Base-by-base conservation (phyloP, 2,329 filamentous ascomycete genomes). In the Lachnellula cervina region DNA sequence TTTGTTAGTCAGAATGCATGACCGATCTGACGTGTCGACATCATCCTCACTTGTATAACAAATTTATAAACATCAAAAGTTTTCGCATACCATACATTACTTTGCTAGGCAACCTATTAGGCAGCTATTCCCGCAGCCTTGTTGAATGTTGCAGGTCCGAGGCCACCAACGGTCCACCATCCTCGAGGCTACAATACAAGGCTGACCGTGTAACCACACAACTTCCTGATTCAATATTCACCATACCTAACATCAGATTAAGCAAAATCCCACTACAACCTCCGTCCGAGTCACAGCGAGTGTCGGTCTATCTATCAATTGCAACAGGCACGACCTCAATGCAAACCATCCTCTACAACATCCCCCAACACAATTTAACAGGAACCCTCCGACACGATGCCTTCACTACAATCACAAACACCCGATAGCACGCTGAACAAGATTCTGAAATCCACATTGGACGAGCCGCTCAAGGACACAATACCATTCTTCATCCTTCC, bases 401-500 rank as follows among this genome's bases (percentile, higher is more conserved):
- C 19, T 5, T 23, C 19, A 19, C 42, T 44, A 23, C 17, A 4
- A 19, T 19, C 19, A 44, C 21, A 21, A 21, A 21, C 21, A 21
- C 19, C 9, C 5, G 19, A 44, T 3, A 19, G 4, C 2, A 19
- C 4, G 4, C 5, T 13, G 38, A 40, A 40, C 17, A 17, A 44
- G 42, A 19, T 5, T 7, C n/a, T 5, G 11, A 25, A 28, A 8
- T n/a, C n/a, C 19, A 50, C 43, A 42, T 54, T 43, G 53, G 52
- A 55, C 40, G 38, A 8, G 21, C 49, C 49, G 23, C 34, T 37
- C 42, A 44, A 45, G 23, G 37, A 25, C 14, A 13, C n/a, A 21
- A 32, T 47, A 2, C 53, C 55, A 1, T 56, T 64, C 16, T 44
- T 64, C 11, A 52, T 45, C 9, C 21, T 64, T 2, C 59, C 59